These are phyloP conservation scores for Geoglossum glabrum DNA, from an alignment of 495 filamentous ascomycete genomes.

Conservation along the genomic window DNA sequence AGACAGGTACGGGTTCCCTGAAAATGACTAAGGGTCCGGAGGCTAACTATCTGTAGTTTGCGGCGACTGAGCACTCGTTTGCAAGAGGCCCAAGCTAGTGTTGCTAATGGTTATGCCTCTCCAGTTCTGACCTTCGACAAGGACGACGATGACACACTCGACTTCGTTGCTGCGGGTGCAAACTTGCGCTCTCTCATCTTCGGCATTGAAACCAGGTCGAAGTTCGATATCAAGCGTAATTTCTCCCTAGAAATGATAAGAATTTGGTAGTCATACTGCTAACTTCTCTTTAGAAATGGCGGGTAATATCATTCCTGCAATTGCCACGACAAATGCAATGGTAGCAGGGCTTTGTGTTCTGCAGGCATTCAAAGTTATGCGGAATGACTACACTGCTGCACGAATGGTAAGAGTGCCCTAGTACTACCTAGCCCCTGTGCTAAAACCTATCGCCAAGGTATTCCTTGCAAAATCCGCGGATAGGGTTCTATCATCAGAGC, in stretches of 20 bases:
- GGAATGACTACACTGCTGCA: conserved; percentile 42
- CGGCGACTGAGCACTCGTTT: conserved; percentile 55
- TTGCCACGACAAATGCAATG: conserved; percentile 95
- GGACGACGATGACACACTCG: conserved; percentile 85
- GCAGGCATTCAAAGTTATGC: conserved; percentile 80
- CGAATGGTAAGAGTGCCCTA: conserved; percentile 26
- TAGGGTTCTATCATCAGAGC: conserved; percentile 53
- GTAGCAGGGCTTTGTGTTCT: conserved; percentile 84
- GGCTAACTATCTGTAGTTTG: conserved; percentile 27
- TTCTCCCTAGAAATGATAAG: conserved; percentile 1
- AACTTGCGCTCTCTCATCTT: conserved; percentile 77
- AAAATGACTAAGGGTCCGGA: background rate
- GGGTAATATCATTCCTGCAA: conserved; percentile 95
- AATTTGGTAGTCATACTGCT: background rate
- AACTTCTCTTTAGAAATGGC: conserved; percentile 52
- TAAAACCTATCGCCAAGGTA: conserved; percentile 23
- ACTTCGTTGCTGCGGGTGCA: conserved; percentile 80
- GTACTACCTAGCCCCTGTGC: conserved; percentile 3
- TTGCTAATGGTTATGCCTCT: conserved; percentile 24
- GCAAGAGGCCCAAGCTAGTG: conserved; percentile 32
- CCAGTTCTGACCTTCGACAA: conserved; percentile 82
- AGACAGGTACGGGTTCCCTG: conserved; percentile 31
- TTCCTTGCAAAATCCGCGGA: conserved; percentile 60
- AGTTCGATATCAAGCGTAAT: conserved; percentile 84
- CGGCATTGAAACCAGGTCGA: conserved; percentile 67